Percentiles rank a stretch among this genome's conserved stretches.
Conservation (phyloP, 306 rosid species). For the Alnus rubra region DNA sequence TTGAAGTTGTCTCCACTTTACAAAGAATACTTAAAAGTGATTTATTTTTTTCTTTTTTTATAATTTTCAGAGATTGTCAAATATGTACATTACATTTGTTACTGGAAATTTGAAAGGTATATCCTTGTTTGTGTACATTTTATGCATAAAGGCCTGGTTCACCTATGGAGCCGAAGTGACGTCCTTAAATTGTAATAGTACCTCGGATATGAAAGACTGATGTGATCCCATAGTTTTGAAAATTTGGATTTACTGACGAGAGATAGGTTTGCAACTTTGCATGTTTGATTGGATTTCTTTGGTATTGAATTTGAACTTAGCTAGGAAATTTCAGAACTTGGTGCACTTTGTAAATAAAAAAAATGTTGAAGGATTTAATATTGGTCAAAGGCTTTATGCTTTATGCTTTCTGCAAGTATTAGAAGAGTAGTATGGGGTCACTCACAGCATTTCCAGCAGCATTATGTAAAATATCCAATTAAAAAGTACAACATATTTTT, state of each 20-base stretch:
- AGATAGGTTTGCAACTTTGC: not conserved
- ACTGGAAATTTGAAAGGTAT: constrained; percentile 27
- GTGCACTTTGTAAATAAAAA: not conserved
- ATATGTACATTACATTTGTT: constrained; percentile 44
- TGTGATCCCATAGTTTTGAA: not conserved
- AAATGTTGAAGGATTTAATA: not conserved
- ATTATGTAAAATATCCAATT: too few species aligned
- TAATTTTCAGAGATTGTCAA: constrained; percentile 34
- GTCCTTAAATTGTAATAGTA: not conserved
- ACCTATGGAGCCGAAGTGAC: not conserved
- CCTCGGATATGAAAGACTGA: not conserved
- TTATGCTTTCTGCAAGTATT: too few species aligned
- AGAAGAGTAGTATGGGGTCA: too few species aligned
- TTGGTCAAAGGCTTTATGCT: too few species aligned
- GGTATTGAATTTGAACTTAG: not conserved
- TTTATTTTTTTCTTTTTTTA: constrained; percentile 22
- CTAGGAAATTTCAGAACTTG: not conserved
- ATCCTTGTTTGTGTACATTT: constrained; percentile 13
- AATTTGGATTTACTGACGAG: not conserved
- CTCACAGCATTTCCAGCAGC: too few species aligned
- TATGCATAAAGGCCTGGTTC: not conserved
- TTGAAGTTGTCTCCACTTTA: constrained; percentile 14
- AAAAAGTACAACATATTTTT: too few species aligned
- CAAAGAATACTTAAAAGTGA: not conserved
- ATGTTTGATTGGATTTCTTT: not conserved